These are phyloP conservation scores for Knufia fluminis DNA, from an alignment of 2,329 filamentous ascomycete species.

Conservation along the genomic window DNA sequence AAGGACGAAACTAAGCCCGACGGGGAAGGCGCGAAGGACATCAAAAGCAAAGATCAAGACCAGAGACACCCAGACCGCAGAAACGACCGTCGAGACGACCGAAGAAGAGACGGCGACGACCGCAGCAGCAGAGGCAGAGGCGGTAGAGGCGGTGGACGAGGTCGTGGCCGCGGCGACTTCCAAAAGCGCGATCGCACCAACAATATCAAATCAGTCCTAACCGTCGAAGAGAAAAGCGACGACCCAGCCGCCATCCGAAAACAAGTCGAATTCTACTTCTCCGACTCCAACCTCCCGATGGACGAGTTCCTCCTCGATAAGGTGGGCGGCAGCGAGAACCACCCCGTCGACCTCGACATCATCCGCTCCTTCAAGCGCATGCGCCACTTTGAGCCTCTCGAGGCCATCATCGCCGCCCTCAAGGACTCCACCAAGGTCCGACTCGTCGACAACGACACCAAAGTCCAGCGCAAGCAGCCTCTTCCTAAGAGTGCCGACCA, in stretches of 20 bases:
- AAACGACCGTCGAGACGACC: constrained; percentile 7
- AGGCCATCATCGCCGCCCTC: constrained; percentile 71
- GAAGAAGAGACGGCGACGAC: constrained; percentile 1
- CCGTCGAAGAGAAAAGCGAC: constrained; percentile 57
- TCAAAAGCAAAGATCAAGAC: constrained; percentile 10
- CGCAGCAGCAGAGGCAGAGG: constrained; percentile 4
- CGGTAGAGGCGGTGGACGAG: constrained; percentile 24
- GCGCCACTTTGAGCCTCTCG: constrained; percentile 85
- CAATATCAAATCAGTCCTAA: constrained; percentile 59
- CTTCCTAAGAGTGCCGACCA: constrained; percentile 45
- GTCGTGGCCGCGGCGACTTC: constrained; percentile 24
- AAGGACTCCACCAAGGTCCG: constrained; percentile 66
- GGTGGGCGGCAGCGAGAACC: constrained; percentile 70
- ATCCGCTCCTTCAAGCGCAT: constrained; percentile 91
- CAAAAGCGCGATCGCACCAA: constrained; percentile 42
- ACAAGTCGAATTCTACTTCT: constrained; percentile 95
- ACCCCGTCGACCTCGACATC: constrained; percentile 65
- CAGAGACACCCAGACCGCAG: neutral
- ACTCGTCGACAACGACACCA: constrained; percentile 63
- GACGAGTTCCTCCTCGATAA: constrained; percentile 80
- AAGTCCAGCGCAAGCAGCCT: constrained; percentile 66
- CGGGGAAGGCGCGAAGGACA: constrained; percentile 15
- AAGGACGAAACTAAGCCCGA: constrained; percentile 11
- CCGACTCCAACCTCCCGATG: constrained; percentile 76
- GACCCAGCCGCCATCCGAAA: constrained; percentile 74